phyloP scores from a whole-genome alignment of 768 basidiomycete species.

The Leucocoprinus birnbaumii region DNA sequence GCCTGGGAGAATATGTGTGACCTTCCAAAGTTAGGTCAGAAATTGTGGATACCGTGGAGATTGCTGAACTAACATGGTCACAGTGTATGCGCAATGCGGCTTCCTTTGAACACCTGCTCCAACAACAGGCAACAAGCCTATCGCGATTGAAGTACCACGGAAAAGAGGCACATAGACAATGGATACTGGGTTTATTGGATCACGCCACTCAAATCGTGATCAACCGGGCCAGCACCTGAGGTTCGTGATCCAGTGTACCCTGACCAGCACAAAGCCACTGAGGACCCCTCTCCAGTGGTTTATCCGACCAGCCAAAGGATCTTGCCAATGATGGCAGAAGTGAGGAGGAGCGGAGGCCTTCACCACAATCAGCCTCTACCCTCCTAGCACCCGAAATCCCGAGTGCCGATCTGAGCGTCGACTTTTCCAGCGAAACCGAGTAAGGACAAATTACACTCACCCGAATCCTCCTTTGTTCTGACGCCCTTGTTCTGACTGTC shows the following conservation, averaged over 20 bases:
- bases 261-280: background rate
- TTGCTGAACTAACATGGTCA: constrained; percentile 1
- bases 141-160: background rate
- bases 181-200: constrained; percentile 9
- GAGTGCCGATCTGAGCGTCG: constrained; percentile 38
- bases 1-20: constrained; percentile 12
- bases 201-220: constrained; percentile 12
- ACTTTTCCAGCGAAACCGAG: constrained; percentile 39
- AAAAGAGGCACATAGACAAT: constrained; percentile 3
- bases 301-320: background rate
- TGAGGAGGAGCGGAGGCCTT: background rate
- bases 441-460: constrained; percentile 33
- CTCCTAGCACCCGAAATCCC: constrained; percentile 47
- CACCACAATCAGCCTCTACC: background rate
- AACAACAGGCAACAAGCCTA: background rate
- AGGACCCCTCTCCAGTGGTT: background rate
- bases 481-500: constrained; percentile 11
- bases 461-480: background rate
- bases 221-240: constrained; percentile 2
- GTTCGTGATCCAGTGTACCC: background rate
- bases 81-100: background rate
- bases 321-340: background rate
- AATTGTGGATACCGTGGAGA: constrained; percentile 10
- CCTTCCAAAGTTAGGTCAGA: background rate
- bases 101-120: constrained; percentile 3